Percentiles rank a stretch among this genome's conserved stretches.
These are phyloP conservation scores for Citrus sinensis DNA, from an alignment of 345 rosid species.

Conservation along the genomic window DNA sequence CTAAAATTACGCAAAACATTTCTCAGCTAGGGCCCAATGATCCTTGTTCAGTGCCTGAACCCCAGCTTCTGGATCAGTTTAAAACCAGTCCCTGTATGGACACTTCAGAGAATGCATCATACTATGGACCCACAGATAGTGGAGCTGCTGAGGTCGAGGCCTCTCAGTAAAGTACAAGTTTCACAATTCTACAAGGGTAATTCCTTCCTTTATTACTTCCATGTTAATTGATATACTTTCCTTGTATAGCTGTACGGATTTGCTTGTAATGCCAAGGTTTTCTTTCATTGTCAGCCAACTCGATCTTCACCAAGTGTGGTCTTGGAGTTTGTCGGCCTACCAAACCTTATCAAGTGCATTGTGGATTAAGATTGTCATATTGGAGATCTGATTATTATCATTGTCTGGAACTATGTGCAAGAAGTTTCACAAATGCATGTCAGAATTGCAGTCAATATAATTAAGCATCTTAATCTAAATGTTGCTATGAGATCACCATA, in stretches of 20 bases:
- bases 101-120: slow-evolving; percentile 33
- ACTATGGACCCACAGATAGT: slow-evolving; percentile 37
- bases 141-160: slow-evolving; percentile 31
- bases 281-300: slow-evolving; percentile 31
- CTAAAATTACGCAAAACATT: slow-evolving; percentile 25
- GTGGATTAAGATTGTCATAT: background rate
- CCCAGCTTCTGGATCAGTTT: slow-evolving; percentile 13
- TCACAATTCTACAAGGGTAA: slow-evolving; percentile 30
- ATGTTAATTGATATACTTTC: slow-evolving; percentile 1
- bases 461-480: background rate
- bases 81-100: slow-evolving; percentile 19
- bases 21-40: slow-evolving; percentile 33
- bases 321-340: background rate
- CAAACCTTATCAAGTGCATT: background rate
- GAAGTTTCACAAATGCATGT: background rate
- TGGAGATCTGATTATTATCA: background rate
- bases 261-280: slow-evolving; percentile 30
- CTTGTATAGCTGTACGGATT: slow-evolving; percentile 14
- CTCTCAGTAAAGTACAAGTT: slow-evolving; percentile 24
- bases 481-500: background rate
- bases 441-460: too few species aligned
- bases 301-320: slow-evolving; percentile 20
- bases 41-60: slow-evolving; percentile 19
- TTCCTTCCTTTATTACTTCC: slow-evolving; percentile 32
- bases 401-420: background rate